Base-by-base conservation (phyloP, 441 rosid species). In the Capsella rubella region DNA sequence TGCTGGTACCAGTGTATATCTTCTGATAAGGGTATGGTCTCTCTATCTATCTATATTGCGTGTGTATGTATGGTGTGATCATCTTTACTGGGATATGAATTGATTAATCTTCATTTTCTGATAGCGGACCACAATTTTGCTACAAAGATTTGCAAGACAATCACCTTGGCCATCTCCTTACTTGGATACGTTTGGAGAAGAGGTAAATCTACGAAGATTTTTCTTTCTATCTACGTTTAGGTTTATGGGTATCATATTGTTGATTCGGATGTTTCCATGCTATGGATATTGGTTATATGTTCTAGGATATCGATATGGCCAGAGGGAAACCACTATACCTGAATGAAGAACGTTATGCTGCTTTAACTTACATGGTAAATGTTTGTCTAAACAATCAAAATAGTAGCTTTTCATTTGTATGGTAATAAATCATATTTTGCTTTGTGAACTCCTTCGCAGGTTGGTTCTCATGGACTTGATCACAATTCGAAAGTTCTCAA, bases 161-260 rank as follows among this genome's bases (percentile, higher is more conserved):
- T 87, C 97, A 74, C 85, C 88, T 67, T 96, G 99, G 99, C 97
- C 95, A n/a, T 94, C 99, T 51, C 98, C 83, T 7, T 96, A 92
- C 82, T 82, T 96, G 85, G 99, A 96, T 86, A 83, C 86, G 8
- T 96, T 84, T 84, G 99, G 99, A 73, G 99, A 96, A 92, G 99
- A 96, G 99, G 99, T 89, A 74, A 31, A 52, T 6, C 34, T 61
- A 42, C 37, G 54, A 39, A 34, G 13, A 35, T 14, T 4, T 3
- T 10, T 60, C 40, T 25, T 59, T 43, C 6, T 51, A 55, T 43
- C 9, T 51, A 49, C 21, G 21, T 34, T 27, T 5, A 52, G n/a
- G 10, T 63, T 47, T 29, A 43, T 27, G 14, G 34, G 53, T 49
- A 29, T 14, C 65, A 40, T 59, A 51, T 56, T 53, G 28, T 43